Base-by-base conservation (phyloP, 139 green algal species). In the Micractinium conductrix region DNA sequence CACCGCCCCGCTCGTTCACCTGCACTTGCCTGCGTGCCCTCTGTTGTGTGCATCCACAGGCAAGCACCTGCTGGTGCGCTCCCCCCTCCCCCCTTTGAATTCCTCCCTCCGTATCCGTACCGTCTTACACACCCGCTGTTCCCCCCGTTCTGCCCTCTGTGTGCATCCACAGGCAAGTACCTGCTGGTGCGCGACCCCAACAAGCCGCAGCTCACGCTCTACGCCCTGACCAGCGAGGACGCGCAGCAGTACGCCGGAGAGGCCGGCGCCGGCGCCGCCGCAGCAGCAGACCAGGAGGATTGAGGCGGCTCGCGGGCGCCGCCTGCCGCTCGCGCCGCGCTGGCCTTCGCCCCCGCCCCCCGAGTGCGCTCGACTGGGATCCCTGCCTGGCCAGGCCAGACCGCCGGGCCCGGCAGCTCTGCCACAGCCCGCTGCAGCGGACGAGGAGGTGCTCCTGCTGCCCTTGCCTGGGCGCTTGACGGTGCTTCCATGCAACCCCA, bases 101-200 rank as follows among this genome's bases (percentile, higher is more conserved):
- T 17, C n/a, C 35, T 8, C 8, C 22, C 21, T 55, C 40, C 4
- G 1, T 37, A 28, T 5, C 53, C 53, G 2, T 62, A 19, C 53
- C 53, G 19, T 4, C 8, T 62, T 16, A 19, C 10, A 19, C 53
- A 28, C 8, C 53, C 24, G 1, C 69, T 5, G 10, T 45, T 6
- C 71, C 33, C 3, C 33, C 33, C 42, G 12, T 35, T 17, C 30
- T 58, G 22, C 1, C 30, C n/a, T n/a, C 65, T n/a, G 21, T 7
- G 9, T 44, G n/a, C 65, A 38, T 43, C 16, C 69, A 22, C 48
- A 87, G 89, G 94, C 72, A 93, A 93, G 68, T 98, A 97, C 88
- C 91, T 98, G 40, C 87, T 98, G 58, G 91, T 99, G 17, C 94
- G 94, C 88, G 97, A 99, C 85, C 94, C 97, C 83, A 98, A 98